phyloP scores from a whole-genome alignment of 768 basidiomycete species.

The Mycena latifolia region DNA sequence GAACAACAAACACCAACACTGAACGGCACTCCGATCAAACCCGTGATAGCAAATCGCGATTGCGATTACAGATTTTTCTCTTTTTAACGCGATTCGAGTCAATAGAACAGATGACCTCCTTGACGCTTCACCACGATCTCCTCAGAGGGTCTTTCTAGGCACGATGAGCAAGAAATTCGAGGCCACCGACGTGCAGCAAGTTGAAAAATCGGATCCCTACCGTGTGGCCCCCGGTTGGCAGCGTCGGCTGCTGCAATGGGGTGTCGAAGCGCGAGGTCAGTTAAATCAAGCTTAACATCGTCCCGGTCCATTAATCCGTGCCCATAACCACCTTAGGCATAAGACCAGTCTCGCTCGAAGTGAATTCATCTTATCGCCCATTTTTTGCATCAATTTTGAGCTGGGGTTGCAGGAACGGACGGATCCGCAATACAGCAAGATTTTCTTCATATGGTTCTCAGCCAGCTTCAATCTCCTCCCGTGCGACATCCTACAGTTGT shows the following conservation, averaged over 20 bases:
- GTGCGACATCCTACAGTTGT: constrained; percentile 41
- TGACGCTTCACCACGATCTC: no score
- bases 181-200: not conserved
- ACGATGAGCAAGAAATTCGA: not conserved
- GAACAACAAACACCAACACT: no score
- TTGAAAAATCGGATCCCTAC: not conserved
- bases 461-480: constrained; percentile 78
- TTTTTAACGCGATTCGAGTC: no score
- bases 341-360: constrained; percentile 29
- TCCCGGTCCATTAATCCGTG: not conserved
- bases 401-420: constrained; percentile 56
- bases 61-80: no score
- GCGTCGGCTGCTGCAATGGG: constrained; percentile 29
- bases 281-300: not conserved
- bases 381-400: not conserved
- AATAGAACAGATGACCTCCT: no score
- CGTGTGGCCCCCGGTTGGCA: constrained; percentile 16
- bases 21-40: no score
- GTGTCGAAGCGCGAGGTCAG: constrained; percentile 34
- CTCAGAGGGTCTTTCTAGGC: not conserved
- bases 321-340: constrained; percentile 17
- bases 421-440: constrained; percentile 72
- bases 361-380: not conserved
- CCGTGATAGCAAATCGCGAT: no score
- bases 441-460: constrained; percentile 86